Evolutionary conservation across 257 asterid genomes (phyloP).

Genomic region (Solanum infundibuliforme): DNA sequence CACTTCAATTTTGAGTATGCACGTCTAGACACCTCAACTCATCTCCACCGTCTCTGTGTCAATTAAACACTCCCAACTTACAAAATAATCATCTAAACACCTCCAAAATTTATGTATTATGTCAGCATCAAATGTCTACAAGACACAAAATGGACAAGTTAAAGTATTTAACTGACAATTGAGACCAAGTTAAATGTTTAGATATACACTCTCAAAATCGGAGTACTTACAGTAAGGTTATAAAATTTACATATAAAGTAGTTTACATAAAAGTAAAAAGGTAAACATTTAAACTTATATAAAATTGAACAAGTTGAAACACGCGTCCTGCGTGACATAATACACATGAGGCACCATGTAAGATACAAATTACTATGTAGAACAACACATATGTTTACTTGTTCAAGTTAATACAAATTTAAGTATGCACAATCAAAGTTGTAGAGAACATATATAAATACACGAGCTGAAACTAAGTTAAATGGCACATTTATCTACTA

Average conservation of each 20-base stretch:
- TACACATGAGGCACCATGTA: too few relatives aligned
- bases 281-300: too few relatives aligned
- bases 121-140: neutral
- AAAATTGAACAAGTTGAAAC: too few relatives aligned
- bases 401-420: too few relatives aligned
- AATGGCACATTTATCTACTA: too few relatives aligned
- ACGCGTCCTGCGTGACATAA: too few relatives aligned
- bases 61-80: neutral
- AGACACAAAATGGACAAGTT: neutral
- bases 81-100: neutral
- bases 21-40: neutral
- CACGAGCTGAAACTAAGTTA: too few relatives aligned
- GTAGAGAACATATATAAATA: too few relatives aligned
- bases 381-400: too few relatives aligned
- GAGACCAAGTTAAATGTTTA: neutral
- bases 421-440: too few relatives aligned
- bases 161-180: too few relatives aligned
- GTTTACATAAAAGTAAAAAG: neutral
- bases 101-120: neutral
- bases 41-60: accelerated
- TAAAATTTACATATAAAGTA: neutral
- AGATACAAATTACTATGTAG: too few relatives aligned
- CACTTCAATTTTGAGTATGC: neutral
- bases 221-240: neutral
- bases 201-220: neutral